phyloP scores from a whole-genome alignment of 371 early-diverging fungal genomes.

The Chytridiales sp. region DNA sequence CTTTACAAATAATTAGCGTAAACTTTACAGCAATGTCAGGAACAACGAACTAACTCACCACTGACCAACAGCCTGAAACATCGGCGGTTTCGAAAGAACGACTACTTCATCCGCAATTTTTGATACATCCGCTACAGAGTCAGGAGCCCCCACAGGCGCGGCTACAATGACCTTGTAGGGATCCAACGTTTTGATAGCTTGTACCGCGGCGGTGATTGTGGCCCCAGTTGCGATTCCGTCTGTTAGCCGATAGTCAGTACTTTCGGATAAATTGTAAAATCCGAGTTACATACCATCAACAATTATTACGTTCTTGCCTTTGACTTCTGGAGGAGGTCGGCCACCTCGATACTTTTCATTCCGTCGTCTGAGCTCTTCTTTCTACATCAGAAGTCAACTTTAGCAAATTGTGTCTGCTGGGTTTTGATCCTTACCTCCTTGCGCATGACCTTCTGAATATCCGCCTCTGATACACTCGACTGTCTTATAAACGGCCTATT shows the following conservation, averaged over 20 bases:
- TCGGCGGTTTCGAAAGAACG: constrained; percentile 18
- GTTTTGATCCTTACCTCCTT: too few species aligned
- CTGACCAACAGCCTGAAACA: constrained; percentile 26
- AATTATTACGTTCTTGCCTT: constrained; percentile 27
- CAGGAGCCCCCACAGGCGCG: constrained; percentile 28
- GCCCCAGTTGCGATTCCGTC: constrained; percentile 42
- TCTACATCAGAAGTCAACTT: constrained; percentile 3
- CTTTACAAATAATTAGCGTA: background rate
- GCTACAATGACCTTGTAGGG: constrained; percentile 22
- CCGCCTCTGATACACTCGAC: constrained; percentile 1
- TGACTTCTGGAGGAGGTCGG: constrained; percentile 16
- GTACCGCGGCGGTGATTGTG: constrained; percentile 26
- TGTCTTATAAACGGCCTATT: background rate
- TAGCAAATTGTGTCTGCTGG: background rate
- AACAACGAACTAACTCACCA: constrained; percentile 19
- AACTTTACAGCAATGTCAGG: too few species aligned
- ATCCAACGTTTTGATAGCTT: constrained; percentile 17
- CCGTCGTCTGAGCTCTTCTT: constrained; percentile 29
- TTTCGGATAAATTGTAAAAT: too few species aligned
- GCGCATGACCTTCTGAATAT: constrained; percentile 7
- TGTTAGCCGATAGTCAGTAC: too few species aligned
- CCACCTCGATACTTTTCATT: constrained; percentile 20
- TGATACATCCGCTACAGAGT: constrained; percentile 8
- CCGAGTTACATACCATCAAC: constrained; percentile 27
- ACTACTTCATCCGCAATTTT: constrained; percentile 29